Percentiles rank a stretch among this genome's conserved stretches.
Conservation (phyloP, 2,329 filamentous ascomycete genomes). For the Neofusicoccum parvum region DNA sequence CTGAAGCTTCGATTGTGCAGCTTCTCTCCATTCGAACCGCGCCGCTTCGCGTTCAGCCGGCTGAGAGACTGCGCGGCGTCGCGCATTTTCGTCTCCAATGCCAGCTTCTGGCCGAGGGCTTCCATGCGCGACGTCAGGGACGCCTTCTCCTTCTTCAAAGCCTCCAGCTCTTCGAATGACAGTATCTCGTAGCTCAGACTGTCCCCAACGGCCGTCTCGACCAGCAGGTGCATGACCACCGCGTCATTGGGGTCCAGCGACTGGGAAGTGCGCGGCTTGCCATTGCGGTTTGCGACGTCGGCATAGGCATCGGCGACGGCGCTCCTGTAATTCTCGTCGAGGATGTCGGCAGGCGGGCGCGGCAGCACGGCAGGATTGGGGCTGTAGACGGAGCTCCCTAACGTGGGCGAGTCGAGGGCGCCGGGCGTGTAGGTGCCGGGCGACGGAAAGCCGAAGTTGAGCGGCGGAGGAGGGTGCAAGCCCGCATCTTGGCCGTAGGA, state of each 20-base stretch:
- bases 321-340: conserved; percentile 35
- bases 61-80: conserved; percentile 89
- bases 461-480: conserved; percentile 13
- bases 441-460: conserved; percentile 32
- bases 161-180: conserved; percentile 88
- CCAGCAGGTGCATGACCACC: conserved; percentile 85
- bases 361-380: conserved; percentile 36
- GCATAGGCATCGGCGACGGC: conserved; percentile 31
- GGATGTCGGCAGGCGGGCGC: conserved; percentile 36
- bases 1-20: conserved; percentile 54
- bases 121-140: conserved; percentile 76
- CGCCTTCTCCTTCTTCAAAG: conserved; percentile 82
- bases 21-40: conserved; percentile 44
- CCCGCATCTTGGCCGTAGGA: not conserved
- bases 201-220: conserved; percentile 89
- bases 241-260: conserved; percentile 51
- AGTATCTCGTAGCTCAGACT: conserved; percentile 83
- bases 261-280: conserved; percentile 34
- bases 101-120: conserved; percentile 77
- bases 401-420: conserved; percentile 32
- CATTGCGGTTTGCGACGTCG: conserved; percentile 30
- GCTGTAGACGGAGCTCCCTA: conserved; percentile 15
- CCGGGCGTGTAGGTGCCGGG: conserved; percentile 36
- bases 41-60: conserved; percentile 65
- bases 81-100: conserved; percentile 88